phyloP scores from a whole-genome alignment of 2,329 filamentous ascomycete genomes.

The Neophaeococcomyces mojaviensis region DNA sequence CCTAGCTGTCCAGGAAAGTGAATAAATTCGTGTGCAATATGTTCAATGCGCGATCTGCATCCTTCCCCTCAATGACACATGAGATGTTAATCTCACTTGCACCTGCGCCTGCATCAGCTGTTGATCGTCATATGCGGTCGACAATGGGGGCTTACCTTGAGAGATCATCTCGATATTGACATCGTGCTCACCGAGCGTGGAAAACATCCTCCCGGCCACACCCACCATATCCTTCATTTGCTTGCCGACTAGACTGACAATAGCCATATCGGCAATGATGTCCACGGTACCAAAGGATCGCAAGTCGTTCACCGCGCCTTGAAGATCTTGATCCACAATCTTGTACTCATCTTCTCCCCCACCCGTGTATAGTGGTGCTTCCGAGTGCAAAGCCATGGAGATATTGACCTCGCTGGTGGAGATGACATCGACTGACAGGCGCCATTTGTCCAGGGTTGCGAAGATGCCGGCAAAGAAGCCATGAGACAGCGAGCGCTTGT shows the following conservation, averaged over 20 bases:
- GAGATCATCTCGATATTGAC: constrained; percentile 99
- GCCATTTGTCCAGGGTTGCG: constrained; percentile 75
- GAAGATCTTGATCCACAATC: constrained; percentile 57
- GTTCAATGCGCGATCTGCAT: constrained; percentile 89
- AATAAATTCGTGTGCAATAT: constrained; percentile 95
- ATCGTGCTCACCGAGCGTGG: constrained; percentile 81
- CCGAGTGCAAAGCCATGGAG: constrained; percentile 88
- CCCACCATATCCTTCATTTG: constrained; percentile 98
- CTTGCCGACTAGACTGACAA: constrained; percentile 85
- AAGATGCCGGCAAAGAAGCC: constrained; percentile 95
- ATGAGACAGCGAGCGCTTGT: constrained; percentile 91
- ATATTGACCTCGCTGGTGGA: constrained; percentile 96
- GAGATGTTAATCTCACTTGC: constrained; percentile 99
- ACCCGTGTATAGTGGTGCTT: constrained; percentile 48
- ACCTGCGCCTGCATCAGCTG: constrained; percentile 44
- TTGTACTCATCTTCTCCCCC: constrained; percentile 39
- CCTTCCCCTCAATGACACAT: constrained; percentile 86
- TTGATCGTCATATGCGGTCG: not conserved
- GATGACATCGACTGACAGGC: constrained; percentile 89
- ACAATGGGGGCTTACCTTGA: constrained; percentile 60
- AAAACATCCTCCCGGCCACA: constrained; percentile 90
- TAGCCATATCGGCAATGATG: constrained; percentile 85
- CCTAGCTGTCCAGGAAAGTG: constrained; percentile 73
- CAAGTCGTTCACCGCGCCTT: constrained; percentile 62
- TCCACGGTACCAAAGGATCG: constrained; percentile 81